These are phyloP conservation scores for Metschnikowia anglica DNA, from an alignment of 805 yeast species.

Conservation along the genomic window DNA sequence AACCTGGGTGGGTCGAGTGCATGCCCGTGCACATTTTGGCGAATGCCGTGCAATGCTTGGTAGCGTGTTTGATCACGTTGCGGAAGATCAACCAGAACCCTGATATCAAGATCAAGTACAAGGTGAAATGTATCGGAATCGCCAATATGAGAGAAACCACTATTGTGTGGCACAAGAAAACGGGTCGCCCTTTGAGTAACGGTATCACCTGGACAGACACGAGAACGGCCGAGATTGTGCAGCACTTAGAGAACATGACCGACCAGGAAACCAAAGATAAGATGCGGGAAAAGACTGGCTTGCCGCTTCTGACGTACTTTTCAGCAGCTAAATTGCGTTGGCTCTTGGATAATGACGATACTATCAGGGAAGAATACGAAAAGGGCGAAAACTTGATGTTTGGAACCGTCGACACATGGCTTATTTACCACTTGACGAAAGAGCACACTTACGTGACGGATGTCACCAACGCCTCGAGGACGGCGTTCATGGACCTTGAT, in stretches of 20 bases:
- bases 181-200: slow-evolving; percentile 79
- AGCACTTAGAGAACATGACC: slow-evolving; percentile 54
- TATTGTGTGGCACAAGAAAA: slow-evolving; percentile 77
- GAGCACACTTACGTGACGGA: slow-evolving; percentile 75
- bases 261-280: slow-evolving; percentile 55
- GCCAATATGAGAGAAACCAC: slow-evolving; percentile 97
- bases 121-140: slow-evolving; percentile 74
- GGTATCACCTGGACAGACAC: slow-evolving; percentile 98
- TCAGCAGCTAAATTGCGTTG: slow-evolving; percentile 88
- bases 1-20: slow-evolving; percentile 93
- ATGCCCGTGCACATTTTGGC: slow-evolving; percentile 80
- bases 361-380: slow-evolving; percentile 65
- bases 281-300: slow-evolving; percentile 68
- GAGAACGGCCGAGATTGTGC: slow-evolving; percentile 72
- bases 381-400: slow-evolving; percentile 77
- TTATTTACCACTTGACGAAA: slow-evolving; percentile 76
- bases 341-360: slow-evolving; percentile 78
- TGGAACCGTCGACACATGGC: slow-evolving; percentile 95
- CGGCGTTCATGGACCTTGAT: slow-evolving; percentile 82
- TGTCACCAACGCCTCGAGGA: slow-evolving; percentile 88
- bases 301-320: slow-evolving; percentile 88
- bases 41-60: slow-evolving; percentile 77
- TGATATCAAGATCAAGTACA: slow-evolving; percentile 51
- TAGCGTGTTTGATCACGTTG: slow-evolving; percentile 58
- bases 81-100: slow-evolving; percentile 55